A percentile compares a stretch with the other conserved stretches of the same genome.
These are phyloP conservation scores for Nitzschia sp. DNA, from an alignment of 108 stramenopile species.

Conservation along the genomic window DNA sequence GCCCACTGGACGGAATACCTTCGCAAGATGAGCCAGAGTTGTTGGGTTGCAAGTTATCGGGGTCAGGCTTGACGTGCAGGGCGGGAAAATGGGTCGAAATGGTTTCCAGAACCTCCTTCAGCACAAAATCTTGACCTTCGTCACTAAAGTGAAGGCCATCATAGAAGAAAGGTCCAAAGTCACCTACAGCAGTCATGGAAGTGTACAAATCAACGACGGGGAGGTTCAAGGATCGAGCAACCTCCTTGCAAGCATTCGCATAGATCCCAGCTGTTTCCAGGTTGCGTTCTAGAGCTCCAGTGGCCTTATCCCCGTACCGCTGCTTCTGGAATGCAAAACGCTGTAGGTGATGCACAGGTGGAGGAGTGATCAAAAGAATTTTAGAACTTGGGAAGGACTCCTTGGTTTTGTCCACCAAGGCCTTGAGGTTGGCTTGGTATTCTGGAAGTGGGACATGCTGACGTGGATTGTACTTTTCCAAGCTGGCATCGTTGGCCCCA, in stretches of 20 bases:
- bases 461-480: slow-evolving; percentile 45
- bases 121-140: slow-evolving; percentile 60
- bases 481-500: slow-evolving; percentile 82
- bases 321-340: slow-evolving; percentile 54
- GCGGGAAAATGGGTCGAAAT: slow-evolving; percentile 49
- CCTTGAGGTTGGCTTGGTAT: slow-evolving; percentile 62
- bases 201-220: slow-evolving; percentile 58
- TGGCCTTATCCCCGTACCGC: slow-evolving; percentile 64
- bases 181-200: slow-evolving; percentile 42
- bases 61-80: slow-evolving; percentile 52
- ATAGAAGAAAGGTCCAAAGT: slow-evolving; percentile 45
- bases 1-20: slow-evolving; percentile 40
- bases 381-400: slow-evolving; percentile 31
- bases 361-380: slow-evolving; percentile 69
- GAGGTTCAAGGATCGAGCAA: slow-evolving; percentile 44
- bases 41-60: slow-evolving; percentile 52
- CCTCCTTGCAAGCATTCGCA: slow-evolving; percentile 48
- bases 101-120: slow-evolving; percentile 35
- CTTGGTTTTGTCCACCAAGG: slow-evolving; percentile 45
- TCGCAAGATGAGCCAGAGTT: slow-evolving; percentile 63
- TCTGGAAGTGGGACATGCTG: slow-evolving; percentile 70
- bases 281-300: slow-evolving; percentile 58
- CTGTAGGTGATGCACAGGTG: slow-evolving; percentile 66
- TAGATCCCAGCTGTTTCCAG: slow-evolving; percentile 53
- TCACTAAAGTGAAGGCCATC: slow-evolving; percentile 80